These are phyloP conservation scores for Fraxinus angustifolia DNA, from an alignment of 305 asterid genomes.

Conservation along the genomic window DNA sequence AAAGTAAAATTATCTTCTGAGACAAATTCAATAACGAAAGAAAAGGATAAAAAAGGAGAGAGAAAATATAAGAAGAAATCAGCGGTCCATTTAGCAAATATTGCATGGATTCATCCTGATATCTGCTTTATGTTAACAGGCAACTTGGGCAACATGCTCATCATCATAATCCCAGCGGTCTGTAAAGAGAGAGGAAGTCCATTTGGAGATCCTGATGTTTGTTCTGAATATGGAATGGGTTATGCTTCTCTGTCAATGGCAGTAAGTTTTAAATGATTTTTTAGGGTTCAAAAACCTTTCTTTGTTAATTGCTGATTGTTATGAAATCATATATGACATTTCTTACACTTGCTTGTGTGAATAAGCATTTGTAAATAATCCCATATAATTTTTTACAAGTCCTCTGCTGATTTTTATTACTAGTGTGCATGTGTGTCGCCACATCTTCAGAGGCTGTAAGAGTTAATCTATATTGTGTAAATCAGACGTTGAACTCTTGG, in stretches of 20 bases:
- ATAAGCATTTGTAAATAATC: background rate
- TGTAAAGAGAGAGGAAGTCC: slow-evolving; percentile 88
- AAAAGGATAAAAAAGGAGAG: background rate
- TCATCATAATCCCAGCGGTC: slow-evolving; percentile 82
- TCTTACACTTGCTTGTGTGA: background rate
- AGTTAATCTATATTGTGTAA: background rate
- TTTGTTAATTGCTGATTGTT: background rate
- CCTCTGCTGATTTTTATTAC: background rate
- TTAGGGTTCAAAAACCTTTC: background rate
- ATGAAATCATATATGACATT: background rate
- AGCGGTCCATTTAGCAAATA: background rate
- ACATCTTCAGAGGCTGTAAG: background rate
- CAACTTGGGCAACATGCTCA: slow-evolving; percentile 78
- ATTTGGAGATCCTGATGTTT: slow-evolving; percentile 66
- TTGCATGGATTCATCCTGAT: slow-evolving; percentile 1
- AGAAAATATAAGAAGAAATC: background rate
- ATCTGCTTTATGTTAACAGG: slow-evolving; percentile 39
- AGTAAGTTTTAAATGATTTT: slow-evolving; percentile 39
- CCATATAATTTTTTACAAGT: background rate
- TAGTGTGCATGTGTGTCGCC: background rate
- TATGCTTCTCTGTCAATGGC: slow-evolving; percentile 94
- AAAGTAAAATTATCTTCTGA: background rate
- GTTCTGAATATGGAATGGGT: slow-evolving; percentile 65
- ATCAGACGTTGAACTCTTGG: background rate
- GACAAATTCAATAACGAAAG: background rate